Percentiles rank a stretch among this genome's conserved stretches.
phyloP scores from a whole-genome alignment of 1,139 yeast genomes.

The Lodderomyces parapsilosis region DNA sequence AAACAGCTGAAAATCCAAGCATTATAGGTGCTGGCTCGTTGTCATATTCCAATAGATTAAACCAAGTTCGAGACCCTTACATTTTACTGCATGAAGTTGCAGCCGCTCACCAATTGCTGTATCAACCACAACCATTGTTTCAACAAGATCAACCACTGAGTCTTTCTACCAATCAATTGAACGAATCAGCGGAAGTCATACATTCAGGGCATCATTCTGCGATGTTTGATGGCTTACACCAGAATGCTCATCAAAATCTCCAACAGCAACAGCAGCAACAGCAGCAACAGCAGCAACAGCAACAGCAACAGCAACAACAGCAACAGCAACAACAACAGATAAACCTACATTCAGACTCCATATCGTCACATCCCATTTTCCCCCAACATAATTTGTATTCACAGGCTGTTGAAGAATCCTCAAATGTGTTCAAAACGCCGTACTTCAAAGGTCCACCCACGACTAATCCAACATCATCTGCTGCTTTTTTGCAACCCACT shows the following conservation, averaged over 20 bases:
- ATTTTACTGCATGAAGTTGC: conserved; percentile 1
- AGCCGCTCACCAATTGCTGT: not conserved
- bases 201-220: not conserved
- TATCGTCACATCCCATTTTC: not conserved
- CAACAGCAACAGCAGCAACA: conserved; percentile 7
- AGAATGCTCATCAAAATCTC: conserved; percentile 4
- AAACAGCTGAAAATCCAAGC: not conserved
- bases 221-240: conserved; percentile 1
- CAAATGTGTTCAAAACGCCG: not conserved
- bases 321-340: conserved; percentile 8
- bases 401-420: not conserved
- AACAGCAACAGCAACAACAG: no score
- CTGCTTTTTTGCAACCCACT: not conserved
- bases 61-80: not conserved
- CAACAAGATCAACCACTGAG: not conserved
- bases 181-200: not conserved
- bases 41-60: not conserved
- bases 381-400: not conserved
- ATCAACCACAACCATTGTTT: not conserved
- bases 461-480: not conserved
- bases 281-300: no score
- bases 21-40: not conserved
- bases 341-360: conserved; percentile 1
- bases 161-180: not conserved
- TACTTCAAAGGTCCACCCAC: not conserved